A percentile compares a stretch with the other conserved stretches of the same genome.
Evolutionary conservation across 2,329 filamentous ascomycete genomes (phyloP).

Genomic region (Botrytis pseudocinerea): DNA sequence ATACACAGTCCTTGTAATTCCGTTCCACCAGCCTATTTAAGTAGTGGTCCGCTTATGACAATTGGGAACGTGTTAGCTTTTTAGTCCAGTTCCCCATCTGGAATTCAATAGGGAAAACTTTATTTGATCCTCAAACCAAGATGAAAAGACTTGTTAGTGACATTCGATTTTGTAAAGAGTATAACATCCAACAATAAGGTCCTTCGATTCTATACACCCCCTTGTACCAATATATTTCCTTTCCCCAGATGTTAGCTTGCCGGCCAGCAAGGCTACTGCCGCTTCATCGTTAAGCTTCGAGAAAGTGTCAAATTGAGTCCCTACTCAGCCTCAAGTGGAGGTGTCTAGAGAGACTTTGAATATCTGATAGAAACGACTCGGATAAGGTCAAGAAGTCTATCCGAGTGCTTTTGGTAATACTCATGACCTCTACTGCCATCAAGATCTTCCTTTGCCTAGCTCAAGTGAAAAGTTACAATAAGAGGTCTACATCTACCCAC

Average conservation of each 20-base stretch:
- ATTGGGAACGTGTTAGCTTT: conserved; percentile 2
- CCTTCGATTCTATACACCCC: neutral
- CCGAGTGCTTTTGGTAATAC: neutral
- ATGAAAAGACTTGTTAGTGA: neutral
- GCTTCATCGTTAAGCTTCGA: neutral
- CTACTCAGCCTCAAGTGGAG: conserved; percentile 2
- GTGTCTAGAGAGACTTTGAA: neutral
- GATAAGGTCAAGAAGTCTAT: conserved; percentile 8
- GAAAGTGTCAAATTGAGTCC: neutral
- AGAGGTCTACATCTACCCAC: neutral
- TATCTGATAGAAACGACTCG: neutral
- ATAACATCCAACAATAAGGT: neutral
- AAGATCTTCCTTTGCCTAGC: neutral
- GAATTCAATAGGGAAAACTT: neutral
- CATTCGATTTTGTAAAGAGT: neutral
- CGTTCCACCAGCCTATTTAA: neutral
- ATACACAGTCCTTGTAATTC: neutral
- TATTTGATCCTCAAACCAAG: neutral
- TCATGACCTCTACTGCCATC: neutral
- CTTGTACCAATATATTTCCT: neutral
- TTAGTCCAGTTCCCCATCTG: neutral
- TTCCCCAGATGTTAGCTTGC: neutral
- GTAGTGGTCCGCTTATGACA: neutral
- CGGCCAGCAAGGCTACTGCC: neutral
- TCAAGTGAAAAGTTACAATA: neutral